These are phyloP conservation scores for Sclerotinia trifoliorum DNA, from an alignment of 2,329 filamentous ascomycete genomes.

Conservation along the genomic window DNA sequence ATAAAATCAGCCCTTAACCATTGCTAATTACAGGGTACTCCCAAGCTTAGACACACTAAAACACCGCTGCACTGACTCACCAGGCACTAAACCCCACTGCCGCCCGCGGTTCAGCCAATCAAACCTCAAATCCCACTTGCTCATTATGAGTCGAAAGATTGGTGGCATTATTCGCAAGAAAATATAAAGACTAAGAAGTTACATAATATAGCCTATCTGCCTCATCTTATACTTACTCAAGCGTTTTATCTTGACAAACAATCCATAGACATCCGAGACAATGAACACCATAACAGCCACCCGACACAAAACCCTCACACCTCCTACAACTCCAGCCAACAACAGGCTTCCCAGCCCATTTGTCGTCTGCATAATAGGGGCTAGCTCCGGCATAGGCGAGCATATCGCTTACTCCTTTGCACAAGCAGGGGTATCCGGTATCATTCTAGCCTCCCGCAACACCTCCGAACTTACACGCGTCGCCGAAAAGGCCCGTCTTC, in stretches of 20 bases:
- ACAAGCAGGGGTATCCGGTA: slow-evolving; percentile 6
- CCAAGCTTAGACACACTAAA: not conserved
- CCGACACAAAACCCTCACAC: slow-evolving; percentile 8
- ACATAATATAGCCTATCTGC: not conserved
- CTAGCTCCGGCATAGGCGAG: slow-evolving; percentile 23
- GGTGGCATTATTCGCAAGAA: too few relatives aligned
- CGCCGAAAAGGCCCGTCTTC: not conserved
- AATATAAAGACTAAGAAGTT: not conserved
- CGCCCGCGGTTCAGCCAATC: not conserved
- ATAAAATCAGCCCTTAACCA: too few relatives aligned
- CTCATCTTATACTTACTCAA: too few relatives aligned
- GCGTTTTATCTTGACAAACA: not conserved
- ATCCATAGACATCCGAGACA: not conserved
- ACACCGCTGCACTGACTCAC: not conserved
- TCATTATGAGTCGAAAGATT: slow-evolving; percentile 21
- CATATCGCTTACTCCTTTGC: slow-evolving; percentile 23
- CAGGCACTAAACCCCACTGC: not conserved
- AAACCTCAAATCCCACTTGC: not conserved
- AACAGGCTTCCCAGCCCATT: slow-evolving; percentile 14
- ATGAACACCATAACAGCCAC: slow-evolving; percentile 17
- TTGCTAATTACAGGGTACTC: not conserved
- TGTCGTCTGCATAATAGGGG: slow-evolving; percentile 21
- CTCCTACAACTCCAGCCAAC: slow-evolving; percentile 6
- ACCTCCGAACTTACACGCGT: not conserved
- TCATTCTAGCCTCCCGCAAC: slow-evolving; percentile 20